Evolutionary conservation across 2,329 filamentous ascomycete species (phyloP).

Genomic region (Chaetoscypha palmicola): DNA sequence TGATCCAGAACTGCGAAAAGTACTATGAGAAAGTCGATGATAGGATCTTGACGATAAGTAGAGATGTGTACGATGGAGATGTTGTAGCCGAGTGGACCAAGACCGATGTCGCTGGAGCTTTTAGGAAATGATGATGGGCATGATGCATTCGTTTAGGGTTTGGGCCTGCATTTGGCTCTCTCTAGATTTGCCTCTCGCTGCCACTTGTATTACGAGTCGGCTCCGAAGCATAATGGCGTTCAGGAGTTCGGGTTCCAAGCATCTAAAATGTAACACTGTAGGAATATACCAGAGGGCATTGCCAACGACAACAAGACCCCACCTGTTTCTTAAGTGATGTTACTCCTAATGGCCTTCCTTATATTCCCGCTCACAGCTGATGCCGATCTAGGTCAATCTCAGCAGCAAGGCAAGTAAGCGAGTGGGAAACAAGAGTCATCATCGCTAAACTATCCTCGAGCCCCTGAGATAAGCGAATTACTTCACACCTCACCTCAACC

Average conservation of each 20-base stretch:
- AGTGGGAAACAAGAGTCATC: no score
- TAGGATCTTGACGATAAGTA: slow-evolving; percentile 52
- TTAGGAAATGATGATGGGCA: slow-evolving; percentile 31
- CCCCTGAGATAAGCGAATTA: no score
- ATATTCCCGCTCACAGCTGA: no score
- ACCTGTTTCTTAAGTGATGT: no score
- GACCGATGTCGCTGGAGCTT: slow-evolving; percentile 54
- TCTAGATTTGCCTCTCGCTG: not conserved
- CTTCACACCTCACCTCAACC: no score
- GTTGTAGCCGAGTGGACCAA: slow-evolving; percentile 61
- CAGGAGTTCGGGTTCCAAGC: not conserved
- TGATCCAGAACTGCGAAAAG: slow-evolving; percentile 53
- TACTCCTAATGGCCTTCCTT: no score
- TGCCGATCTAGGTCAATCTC: no score
- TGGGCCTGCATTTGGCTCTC: not conserved
- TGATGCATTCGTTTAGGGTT: not conserved
- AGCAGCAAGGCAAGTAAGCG: no score
- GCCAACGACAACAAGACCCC: no score
- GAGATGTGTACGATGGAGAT: slow-evolving; percentile 58
- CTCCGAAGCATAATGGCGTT: not conserved
- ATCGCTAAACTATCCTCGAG: no score
- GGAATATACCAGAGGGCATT: slow-evolving; percentile 20
- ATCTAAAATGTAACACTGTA: slow-evolving; percentile 10
- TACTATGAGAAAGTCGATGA: slow-evolving; percentile 57
- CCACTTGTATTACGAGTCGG: not conserved